Base-by-base conservation (phyloP, 176 grass and related monocot genomes). In the Triticum urartu region DNA sequence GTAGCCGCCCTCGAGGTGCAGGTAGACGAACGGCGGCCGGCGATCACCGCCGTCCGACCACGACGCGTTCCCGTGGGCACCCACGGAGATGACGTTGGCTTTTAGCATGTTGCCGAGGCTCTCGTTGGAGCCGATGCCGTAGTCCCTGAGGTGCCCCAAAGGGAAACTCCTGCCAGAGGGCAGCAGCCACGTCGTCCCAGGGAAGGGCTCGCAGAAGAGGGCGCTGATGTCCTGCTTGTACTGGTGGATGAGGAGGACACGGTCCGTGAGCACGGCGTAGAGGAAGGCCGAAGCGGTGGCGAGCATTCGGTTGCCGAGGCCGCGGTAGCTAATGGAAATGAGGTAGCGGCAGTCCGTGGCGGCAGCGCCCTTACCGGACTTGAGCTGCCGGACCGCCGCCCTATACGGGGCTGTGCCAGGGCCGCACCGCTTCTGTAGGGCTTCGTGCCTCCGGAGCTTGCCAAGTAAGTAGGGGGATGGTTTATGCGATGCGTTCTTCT, bases 291-390 rank as follows among this genome's bases (percentile, higher is more conserved):
- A 52, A 24, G 72, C 25, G 3, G 43, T 22, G 33, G 84, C 83
- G 43, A 95, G 70, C 59, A 97, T 90, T 72, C 91, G 84, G 83
- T 97, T 97, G 39, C 92, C 91, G 13, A 97, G 86, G 34, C 95
- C 95, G 5, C 84, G 87, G 70, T 83, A 93, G 68, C 79, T 79
- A 17, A 95, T 87, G 82, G 86, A 87, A 1, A 95, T 89, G 6
- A 97, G 67, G 76, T 97, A 97, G 17, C 89, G 90, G 87, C 95
- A 97, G 28, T n/a, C 48, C 3, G 43, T 15, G 13, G 7, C 24
- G 7, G 9, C 24, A 1, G 24, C 43, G 24, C 43, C 72, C 0
- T 75, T 52, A 1, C 43, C 25, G 43, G 72, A 75, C 43, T 52
- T 75, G 13, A 75, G 72, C 72, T 75, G 81, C 26, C 87, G 24